Evolutionary conservation across 2,329 filamentous ascomycete species (phyloP).

Genomic region (Venturia aucupariae): DNA sequence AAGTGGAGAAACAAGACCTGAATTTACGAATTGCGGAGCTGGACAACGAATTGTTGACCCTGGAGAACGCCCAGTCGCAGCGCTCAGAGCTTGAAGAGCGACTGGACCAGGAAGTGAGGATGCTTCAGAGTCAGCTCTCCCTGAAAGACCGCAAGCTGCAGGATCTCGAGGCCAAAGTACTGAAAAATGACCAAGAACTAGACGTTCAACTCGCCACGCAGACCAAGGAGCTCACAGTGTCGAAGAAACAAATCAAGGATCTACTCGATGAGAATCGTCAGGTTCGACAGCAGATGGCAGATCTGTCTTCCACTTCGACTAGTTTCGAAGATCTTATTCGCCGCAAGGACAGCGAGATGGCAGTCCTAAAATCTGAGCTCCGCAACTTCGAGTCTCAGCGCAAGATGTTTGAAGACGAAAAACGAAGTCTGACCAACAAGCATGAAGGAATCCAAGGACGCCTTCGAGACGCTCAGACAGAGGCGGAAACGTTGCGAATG

Average conservation of each 20-base stretch:
- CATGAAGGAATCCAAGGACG: constrained; percentile 70
- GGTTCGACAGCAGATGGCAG: constrained; percentile 73
- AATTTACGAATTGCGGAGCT: constrained; percentile 58
- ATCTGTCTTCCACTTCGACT: constrained; percentile 83
- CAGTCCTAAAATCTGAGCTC: constrained; percentile 74
- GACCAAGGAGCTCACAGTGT: constrained; percentile 68
- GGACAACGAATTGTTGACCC: constrained; percentile 60
- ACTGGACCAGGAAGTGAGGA: constrained; percentile 74
- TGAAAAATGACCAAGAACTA: constrained; percentile 79
- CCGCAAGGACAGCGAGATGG: constrained; percentile 87
- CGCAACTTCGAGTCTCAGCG: constrained; percentile 76
- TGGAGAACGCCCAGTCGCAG: constrained; percentile 61
- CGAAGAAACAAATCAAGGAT: constrained; percentile 65
- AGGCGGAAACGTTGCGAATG: constrained; percentile 76
- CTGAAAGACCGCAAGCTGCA: constrained; percentile 84
- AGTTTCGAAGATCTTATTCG: constrained; percentile 91
- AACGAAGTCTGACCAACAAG: constrained; percentile 57
- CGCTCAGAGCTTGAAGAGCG: constrained; percentile 67
- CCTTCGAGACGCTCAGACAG: constrained; percentile 76
- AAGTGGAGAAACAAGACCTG: constrained; percentile 74
- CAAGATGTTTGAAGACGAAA: constrained; percentile 69
- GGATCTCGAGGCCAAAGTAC: constrained; percentile 74
- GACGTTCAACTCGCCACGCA: constrained; percentile 73
- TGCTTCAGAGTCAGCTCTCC: constrained; percentile 81
- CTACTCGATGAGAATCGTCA: constrained; percentile 72